Evolutionary conservation across 208 protist genomes (phyloP).

Genomic region (Trypanosoma vivax): DNA sequence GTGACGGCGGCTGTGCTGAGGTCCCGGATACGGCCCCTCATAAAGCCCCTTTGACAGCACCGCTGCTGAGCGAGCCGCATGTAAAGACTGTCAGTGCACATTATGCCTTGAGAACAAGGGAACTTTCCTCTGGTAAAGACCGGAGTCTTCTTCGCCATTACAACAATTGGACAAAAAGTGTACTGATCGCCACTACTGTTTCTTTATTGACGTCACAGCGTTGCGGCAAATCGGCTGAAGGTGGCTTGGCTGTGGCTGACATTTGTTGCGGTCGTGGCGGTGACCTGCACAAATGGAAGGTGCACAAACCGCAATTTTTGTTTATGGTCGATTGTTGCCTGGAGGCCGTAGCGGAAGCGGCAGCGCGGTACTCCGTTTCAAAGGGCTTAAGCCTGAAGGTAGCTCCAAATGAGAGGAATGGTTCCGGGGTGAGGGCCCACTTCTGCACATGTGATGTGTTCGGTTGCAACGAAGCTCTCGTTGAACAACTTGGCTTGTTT

Average conservation of each 20-base stretch:
- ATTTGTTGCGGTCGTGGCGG: conserved; percentile 74
- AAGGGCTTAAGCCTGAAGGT: conserved; percentile 64
- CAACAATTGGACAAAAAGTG: conserved; percentile 71
- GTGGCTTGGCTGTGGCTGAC: conserved; percentile 33
- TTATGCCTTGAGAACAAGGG: conserved; percentile 46
- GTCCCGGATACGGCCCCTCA: conserved; percentile 11
- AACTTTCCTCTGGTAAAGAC: conserved; percentile 24
- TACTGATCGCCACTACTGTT: conserved; percentile 15
- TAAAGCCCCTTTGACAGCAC: background rate
- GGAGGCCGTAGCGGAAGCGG: conserved; percentile 64
- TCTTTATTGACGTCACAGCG: background rate
- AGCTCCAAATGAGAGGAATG: conserved; percentile 9
- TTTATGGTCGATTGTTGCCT: conserved; percentile 66
- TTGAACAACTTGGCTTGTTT: conserved; percentile 15
- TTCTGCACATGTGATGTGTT: conserved; percentile 72
- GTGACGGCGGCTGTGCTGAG: conserved; percentile 8
- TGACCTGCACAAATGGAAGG: conserved; percentile 74
- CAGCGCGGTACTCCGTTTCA: conserved; percentile 52
- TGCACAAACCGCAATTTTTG: conserved; percentile 37
- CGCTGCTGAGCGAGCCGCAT: background rate
- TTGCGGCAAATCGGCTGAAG: background rate
- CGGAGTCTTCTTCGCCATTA: conserved; percentile 53
- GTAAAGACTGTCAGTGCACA: conserved; percentile 41
- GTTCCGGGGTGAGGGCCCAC: conserved; percentile 35
- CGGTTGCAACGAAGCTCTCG: conserved; percentile 24